Base-by-base conservation (phyloP, 495 filamentous ascomycete species). In the Thermochaetoides thermophila region DNA sequence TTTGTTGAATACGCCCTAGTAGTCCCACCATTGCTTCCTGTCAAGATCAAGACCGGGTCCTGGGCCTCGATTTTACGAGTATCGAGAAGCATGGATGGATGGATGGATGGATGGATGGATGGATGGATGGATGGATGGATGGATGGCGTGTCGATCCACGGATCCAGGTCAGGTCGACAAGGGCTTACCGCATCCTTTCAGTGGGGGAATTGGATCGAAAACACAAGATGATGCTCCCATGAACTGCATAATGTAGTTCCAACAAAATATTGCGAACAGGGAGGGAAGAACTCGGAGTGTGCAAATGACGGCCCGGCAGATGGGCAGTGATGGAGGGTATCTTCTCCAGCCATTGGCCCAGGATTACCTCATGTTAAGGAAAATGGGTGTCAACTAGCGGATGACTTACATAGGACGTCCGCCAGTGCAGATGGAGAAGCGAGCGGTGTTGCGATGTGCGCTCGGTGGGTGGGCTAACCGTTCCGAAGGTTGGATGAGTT, bases 391-490 rank as follows among this genome's bases (percentile, higher is more conserved):
- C 38, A 27, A 39, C 30, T 17, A 39, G 40, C 45, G 38, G 45
- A 48, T 52, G 45, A 49, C 43, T 49, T 49, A 49, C 49, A 52
- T 48, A 39, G 26, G 23, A 27, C 37, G n/a, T n/a, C 43, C 22
- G 36, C 12, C 13, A 33, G 29, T 39, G 31, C 30, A 40, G 31
- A 15, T 2, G 19, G 18, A 31, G 20, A 23, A n/a, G 10, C 15
- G 26, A 17, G 4, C 15, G 8, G 17, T n/a, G 20, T 6, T 28
- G 34, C 34, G 33, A 32, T 34, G 40, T 37, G 26, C 17, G 25
- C 28, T 9, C 21, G n/a, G 10, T 25, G 38, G 34, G 37, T 41
- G 40, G 32, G 35, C 23, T 17, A 21, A 19, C n/a, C n/a, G n/a
- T n/a, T n/a, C n/a, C n/a, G n/a, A n/a, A n/a, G n/a, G n/a, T n/a